phyloP scores from a whole-genome alignment of 1,284 basidiomycete genomes.

The Cutaneotrichosporon spelunceum region DNA sequence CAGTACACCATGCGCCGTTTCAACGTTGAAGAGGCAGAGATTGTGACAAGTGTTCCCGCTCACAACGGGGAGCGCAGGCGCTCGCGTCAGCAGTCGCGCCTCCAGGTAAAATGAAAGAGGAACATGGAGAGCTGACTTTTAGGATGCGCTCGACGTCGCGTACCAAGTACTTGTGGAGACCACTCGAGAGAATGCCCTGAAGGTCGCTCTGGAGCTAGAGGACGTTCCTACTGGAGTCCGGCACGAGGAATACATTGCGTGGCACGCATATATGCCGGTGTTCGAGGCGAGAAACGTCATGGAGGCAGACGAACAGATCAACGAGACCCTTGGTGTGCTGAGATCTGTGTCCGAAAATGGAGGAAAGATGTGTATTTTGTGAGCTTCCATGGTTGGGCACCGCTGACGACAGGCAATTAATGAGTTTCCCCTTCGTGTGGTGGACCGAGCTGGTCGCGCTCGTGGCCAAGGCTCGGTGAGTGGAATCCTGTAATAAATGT shows the following conservation, averaged over 20 bases:
- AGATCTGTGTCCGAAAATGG: conserved; percentile 10
- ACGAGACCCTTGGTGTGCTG: conserved; percentile 13
- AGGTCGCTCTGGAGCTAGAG: conserved; percentile 17
- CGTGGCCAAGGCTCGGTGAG: neutral
- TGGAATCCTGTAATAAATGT: neutral
- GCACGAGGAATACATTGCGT: conserved; percentile 31
- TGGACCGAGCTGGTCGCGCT: conserved; percentile 40
- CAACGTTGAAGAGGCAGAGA: conserved; percentile 39
- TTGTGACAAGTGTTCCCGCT: conserved; percentile 39
- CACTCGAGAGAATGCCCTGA: conserved; percentile 28
- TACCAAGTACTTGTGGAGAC: conserved; percentile 28
- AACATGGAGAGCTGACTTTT: neutral
- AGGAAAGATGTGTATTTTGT: conserved; percentile 28
- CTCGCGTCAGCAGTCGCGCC: conserved; percentile 28
- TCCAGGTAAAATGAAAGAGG: conserved; percentile 4
- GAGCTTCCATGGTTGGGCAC: conserved; percentile 2
- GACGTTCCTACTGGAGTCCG: conserved; percentile 17
- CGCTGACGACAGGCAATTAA: conserved; percentile 36
- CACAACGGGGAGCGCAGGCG: conserved; percentile 39
- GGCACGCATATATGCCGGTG: conserved; percentile 42
- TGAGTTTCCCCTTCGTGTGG: conserved; percentile 48
- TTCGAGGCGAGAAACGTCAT: conserved; percentile 36
- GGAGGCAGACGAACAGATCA: conserved; percentile 31
- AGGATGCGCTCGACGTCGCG: conserved; percentile 42
- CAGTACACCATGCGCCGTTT: conserved; percentile 42